Percentiles rank a stretch among this genome's conserved stretches.
phyloP scores from a whole-genome alignment of 2,329 filamentous ascomycete genomes.

The Emergomyces orientalis region DNA sequence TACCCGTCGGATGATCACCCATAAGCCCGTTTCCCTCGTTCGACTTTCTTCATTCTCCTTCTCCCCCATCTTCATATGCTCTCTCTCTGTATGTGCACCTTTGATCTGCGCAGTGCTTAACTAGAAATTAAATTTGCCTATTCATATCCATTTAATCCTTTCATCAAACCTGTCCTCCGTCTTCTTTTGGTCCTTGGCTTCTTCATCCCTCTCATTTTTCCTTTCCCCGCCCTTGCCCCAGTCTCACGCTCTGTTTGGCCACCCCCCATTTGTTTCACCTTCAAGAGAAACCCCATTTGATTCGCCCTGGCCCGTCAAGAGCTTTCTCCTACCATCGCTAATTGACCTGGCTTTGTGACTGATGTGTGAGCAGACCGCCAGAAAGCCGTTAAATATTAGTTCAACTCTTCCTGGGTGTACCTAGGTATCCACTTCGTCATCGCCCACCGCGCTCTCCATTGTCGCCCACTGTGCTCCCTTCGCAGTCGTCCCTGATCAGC shows the following conservation, averaged over 20 bases:
- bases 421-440: slow-evolving; percentile 2
- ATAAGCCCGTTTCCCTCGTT: too few species aligned
- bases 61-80: too few species aligned
- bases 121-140: neutral
- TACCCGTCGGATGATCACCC: too few species aligned
- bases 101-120: neutral
- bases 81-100: too few species aligned
- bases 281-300: neutral
- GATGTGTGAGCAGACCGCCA: neutral
- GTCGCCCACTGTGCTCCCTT: neutral
- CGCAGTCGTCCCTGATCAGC: neutral
- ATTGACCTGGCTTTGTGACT: neutral
- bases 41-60: too few species aligned
- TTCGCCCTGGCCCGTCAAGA: neutral
- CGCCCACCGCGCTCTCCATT: neutral
- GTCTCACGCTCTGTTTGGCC: neutral
- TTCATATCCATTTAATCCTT: neutral
- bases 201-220: neutral
- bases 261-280: neutral
- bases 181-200: neutral
- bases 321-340: neutral
- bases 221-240: neutral
- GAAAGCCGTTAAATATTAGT: neutral
- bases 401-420: neutral
- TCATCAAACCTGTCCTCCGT: neutral